Base-by-base conservation (phyloP, 2,329 filamentous ascomycete genomes). In the Claviceps capensis region DNA sequence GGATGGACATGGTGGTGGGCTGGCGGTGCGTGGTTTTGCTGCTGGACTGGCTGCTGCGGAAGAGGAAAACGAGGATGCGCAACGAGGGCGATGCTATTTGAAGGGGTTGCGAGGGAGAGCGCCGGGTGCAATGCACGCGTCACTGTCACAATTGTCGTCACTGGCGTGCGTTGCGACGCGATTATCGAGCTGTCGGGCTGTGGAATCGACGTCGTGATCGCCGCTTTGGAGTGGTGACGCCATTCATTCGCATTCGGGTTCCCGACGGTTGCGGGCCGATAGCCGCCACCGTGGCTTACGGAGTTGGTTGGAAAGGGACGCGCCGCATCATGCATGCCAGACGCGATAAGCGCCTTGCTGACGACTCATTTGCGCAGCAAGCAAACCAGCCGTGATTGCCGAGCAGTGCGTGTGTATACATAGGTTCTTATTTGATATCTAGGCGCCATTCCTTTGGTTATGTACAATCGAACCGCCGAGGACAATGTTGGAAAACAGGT, bases 1-100 rank as follows among this genome's bases (percentile, higher is more conserved):
- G 55, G 36, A 71, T 59, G n/a, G 65, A 53, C 65, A 69, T 69
- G 46, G 14, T 69, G 46, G 14, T 30, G 26, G 7, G 26, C 26
- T 7, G 26, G 26, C 26, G 8, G 26, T 30, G 38, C 38, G n/a
- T 40, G 38, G 16, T 40, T n/a, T n/a, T 8, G 26, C 26, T 30
- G 26, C 26, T 43, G 13, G 34, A 41, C 42, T 44, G 42, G 11
- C 26, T 30, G 26, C 26, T 30, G 26, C 26, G 26, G 8, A 8
- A 30, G 8, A 30, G 8, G 26, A 30, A 2, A 30, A 30, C 8
- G 26, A 9, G 8, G 26, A 30, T 30, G 26, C 26, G 26, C 26
- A 30, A 30, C 26, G 26, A 9, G 26, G 26, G 8, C 26, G 26
- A 30, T 30, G 26, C 26, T 30, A 30, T 30, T 30, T 30, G 26